Evolutionary conservation across 1,284 basidiomycete species (phyloP).

Genomic region (Apiotrichum mycotoxinovorans): DNA sequence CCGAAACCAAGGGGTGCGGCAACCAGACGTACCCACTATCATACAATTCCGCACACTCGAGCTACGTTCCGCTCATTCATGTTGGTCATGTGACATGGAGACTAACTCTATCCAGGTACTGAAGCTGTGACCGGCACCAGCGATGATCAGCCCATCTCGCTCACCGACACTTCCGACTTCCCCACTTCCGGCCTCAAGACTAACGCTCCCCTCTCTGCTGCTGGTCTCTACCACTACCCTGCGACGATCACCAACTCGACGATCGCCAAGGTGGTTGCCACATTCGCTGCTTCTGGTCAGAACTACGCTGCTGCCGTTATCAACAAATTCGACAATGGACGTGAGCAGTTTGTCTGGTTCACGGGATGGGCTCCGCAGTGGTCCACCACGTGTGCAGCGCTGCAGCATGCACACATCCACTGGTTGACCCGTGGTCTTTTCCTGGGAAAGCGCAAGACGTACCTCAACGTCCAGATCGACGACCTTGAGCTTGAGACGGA

Average conservation of each 20-base stretch:
- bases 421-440: conserved; percentile 12
- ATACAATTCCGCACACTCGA: too few relatives aligned
- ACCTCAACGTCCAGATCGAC: conserved; percentile 12
- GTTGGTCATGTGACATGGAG: too few relatives aligned
- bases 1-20: too few relatives aligned
- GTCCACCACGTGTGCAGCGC: conserved; percentile 2
- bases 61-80: too few relatives aligned
- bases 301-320: conserved; percentile 9
- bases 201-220: not conserved
- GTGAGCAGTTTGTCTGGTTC: conserved; percentile 12
- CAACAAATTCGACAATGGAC: conserved; percentile 3
- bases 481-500: conserved; percentile 10
- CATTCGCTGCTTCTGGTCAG: not conserved
- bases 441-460: conserved; percentile 14
- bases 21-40: too few relatives aligned
- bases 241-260: not conserved
- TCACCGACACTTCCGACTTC: conserved; percentile 6
- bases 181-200: conserved; percentile 6
- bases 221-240: conserved; percentile 11
- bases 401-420: conserved; percentile 14
- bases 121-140: not conserved
- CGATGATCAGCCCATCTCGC: conserved; percentile 3
- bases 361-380: conserved; percentile 11
- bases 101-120: not conserved
- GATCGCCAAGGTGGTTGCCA: conserved; percentile 7